phyloP scores from a whole-genome alignment of 176 grass and related monocot genomes.

The Pontederia crassipes region DNA sequence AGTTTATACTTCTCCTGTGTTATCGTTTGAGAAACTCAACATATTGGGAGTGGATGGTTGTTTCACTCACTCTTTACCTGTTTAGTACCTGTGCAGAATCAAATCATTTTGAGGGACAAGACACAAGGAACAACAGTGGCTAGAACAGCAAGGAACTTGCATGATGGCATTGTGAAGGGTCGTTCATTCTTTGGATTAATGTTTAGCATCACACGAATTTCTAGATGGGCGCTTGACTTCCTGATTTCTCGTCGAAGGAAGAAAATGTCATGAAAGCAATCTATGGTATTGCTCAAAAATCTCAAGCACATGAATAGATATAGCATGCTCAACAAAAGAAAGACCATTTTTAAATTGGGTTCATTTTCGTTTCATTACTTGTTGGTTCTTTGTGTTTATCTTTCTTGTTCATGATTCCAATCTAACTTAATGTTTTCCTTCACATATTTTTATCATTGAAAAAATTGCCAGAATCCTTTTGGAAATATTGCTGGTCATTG shows the following conservation, averaged over 20 bases:
- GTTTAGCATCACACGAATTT: conserved; percentile 29
- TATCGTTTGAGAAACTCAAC: not conserved
- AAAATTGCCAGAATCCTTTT: too few species aligned
- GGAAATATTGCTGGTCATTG: too few species aligned
- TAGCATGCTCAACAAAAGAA: too few species aligned
- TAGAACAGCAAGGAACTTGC: conserved; percentile 43
- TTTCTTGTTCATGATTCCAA: too few species aligned
- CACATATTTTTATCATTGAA: too few species aligned
- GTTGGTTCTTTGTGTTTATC: too few species aligned
- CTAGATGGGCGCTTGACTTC: conserved; percentile 35
- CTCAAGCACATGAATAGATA: not conserved
- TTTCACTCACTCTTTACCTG: conserved; percentile 23
- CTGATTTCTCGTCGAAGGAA: not conserved
- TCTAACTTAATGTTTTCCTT: too few species aligned
- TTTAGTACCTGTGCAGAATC: conserved; percentile 30
- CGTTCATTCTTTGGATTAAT: conserved; percentile 35
- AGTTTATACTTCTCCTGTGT: not conserved
- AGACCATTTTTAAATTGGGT: too few species aligned
- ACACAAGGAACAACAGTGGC: conserved; percentile 29
- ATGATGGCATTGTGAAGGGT: conserved; percentile 37
- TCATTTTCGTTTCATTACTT: too few species aligned
- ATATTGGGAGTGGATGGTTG: conserved; percentile 6
- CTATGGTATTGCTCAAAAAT: not conserved
- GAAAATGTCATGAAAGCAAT: not conserved
- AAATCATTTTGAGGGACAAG: conserved; percentile 11